These are phyloP conservation scores for Neonectria sp. DNA, from an alignment of 2,329 filamentous ascomycete genomes.

Conservation along the genomic window DNA sequence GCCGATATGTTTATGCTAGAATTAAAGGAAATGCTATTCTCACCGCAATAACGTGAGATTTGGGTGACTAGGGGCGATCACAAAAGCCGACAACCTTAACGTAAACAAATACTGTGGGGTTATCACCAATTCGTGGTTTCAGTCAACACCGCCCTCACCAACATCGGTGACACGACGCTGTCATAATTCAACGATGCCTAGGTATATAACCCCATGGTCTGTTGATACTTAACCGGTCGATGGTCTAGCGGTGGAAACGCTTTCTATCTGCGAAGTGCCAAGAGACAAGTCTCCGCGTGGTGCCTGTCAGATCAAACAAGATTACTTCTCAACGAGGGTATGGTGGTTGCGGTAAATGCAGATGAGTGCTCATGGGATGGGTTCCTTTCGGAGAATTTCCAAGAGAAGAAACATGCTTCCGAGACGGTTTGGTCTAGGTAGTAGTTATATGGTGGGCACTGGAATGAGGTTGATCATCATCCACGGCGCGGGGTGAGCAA, in stretches of 20 bases:
- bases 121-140: constrained; percentile 12
- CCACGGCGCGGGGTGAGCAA: constrained; percentile 1
- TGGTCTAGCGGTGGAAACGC: neutral
- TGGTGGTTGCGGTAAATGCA: constrained; percentile 3
- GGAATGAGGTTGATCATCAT: constrained; percentile 8
- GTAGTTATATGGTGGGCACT: neutral
- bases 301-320: neutral
- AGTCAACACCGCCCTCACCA: constrained; percentile 25
- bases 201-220: neutral
- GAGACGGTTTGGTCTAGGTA: neutral
- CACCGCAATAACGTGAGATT: constrained; percentile 3
- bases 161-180: constrained; percentile 5
- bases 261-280: neutral
- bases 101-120: neutral
- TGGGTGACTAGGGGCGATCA: constrained; percentile 2
- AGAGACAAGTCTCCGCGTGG: neutral
- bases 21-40: neutral
- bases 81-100: constrained; percentile 21
- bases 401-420: constrained; percentile 8
- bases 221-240: neutral
- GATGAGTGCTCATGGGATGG: neutral
- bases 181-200: neutral
- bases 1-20: neutral
- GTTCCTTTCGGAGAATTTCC: neutral
- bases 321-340: neutral